phyloP scores from a whole-genome alignment of 2,329 filamentous ascomycete genomes.

The Fusarium sp. region DNA sequence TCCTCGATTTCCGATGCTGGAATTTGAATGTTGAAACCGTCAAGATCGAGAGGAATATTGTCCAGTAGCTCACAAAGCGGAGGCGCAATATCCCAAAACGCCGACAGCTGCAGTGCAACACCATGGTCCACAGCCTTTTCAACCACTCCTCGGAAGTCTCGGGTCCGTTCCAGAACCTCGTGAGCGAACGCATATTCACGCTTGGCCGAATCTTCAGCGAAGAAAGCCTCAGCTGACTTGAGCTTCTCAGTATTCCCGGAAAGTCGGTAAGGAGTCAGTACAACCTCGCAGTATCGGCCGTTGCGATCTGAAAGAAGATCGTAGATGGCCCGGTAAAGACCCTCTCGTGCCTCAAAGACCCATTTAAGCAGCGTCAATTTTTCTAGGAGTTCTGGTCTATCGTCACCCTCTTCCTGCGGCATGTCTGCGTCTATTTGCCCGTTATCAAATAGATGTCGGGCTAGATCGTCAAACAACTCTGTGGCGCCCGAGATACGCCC shows the following conservation, averaged over 20 bases:
- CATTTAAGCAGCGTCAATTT: slow-evolving; percentile 96
- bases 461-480: slow-evolving; percentile 80
- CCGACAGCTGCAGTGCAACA: slow-evolving; percentile 89
- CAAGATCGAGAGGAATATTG: slow-evolving; percentile 74
- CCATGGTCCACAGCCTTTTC: slow-evolving; percentile 88
- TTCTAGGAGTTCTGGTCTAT: slow-evolving; percentile 92
- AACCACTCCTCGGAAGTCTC: slow-evolving; percentile 81
- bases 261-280: slow-evolving; percentile 81
- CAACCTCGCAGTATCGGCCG: slow-evolving; percentile 85
- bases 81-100: slow-evolving; percentile 98
- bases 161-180: slow-evolving; percentile 77
- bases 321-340: slow-evolving; percentile 85
- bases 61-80: slow-evolving; percentile 82
- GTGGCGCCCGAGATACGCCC: slow-evolving; percentile 80
- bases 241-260: slow-evolving; percentile 84
- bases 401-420: slow-evolving; percentile 94
- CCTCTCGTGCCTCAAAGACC: slow-evolving; percentile 95
- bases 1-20: slow-evolving; percentile 84
- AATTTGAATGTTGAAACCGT: slow-evolving; percentile 78
- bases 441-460: slow-evolving; percentile 77
- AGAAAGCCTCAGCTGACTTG: slow-evolving; percentile 82
- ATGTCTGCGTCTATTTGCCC: slow-evolving; percentile 75
- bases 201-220: slow-evolving; percentile 79
- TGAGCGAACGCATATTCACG: slow-evolving; percentile 77
- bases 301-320: slow-evolving; percentile 88